phyloP scores from a whole-genome alignment of 805 yeast species.

The Naumovozyma dairenensis region DNA sequence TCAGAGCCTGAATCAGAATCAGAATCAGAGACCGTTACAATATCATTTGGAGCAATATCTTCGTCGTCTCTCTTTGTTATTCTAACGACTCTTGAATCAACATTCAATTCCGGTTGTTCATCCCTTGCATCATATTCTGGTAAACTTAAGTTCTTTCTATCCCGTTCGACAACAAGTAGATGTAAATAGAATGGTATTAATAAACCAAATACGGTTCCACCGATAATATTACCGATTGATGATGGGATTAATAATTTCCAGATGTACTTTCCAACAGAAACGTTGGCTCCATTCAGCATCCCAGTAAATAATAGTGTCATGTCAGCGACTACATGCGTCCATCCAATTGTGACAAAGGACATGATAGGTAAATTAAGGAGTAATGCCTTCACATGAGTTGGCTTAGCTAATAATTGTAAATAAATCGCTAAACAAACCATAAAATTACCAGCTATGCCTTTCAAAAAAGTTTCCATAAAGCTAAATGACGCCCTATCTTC shows the following conservation, averaged over 20 bases:
- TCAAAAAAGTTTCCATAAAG: conserved; percentile 57
- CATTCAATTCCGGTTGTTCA: conserved; percentile 69
- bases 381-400: conserved; percentile 62
- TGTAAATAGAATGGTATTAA: conserved; percentile 67
- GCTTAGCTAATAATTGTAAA: conserved; percentile 68
- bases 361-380: conserved; percentile 60
- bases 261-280: conserved; percentile 52
- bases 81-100: conserved; percentile 72
- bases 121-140: conserved; percentile 66
- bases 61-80: conserved; percentile 20
- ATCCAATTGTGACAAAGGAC: conserved; percentile 71
- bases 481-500: conserved; percentile 36
- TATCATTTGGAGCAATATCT: background rate
- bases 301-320: conserved; percentile 64
- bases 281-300: conserved; percentile 53
- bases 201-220: conserved; percentile 62
- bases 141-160: conserved; percentile 48
- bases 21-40: too few species aligned
- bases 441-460: conserved; percentile 68
- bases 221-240: conserved; percentile 64
- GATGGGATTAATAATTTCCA: conserved; percentile 72
- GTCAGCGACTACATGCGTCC: conserved; percentile 75
- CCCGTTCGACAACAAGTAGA: conserved; percentile 60
- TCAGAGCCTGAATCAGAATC: too few species aligned
- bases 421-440: conserved; percentile 68